Conservation (phyloP, 116 monocot genomes). For the Zostera marina region DNA sequence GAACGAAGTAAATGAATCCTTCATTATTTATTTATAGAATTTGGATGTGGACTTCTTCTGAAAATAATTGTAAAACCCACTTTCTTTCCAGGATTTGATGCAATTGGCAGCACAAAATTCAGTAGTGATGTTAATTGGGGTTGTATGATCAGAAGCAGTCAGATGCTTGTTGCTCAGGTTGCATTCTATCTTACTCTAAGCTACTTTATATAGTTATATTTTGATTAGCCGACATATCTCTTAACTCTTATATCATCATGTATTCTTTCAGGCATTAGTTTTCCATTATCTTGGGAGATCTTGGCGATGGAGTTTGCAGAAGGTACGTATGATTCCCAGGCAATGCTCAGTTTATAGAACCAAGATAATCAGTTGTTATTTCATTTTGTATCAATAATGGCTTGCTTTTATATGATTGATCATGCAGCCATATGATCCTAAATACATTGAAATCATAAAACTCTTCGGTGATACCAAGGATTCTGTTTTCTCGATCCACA, state of each 20-base stretch:
- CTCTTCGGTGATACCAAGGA: slow-evolving; percentile 68
- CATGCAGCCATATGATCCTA: slow-evolving; percentile 71
- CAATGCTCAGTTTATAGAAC: not conserved
- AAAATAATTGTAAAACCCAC: no score
- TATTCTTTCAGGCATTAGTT: slow-evolving; percentile 44
- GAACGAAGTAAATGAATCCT: slow-evolving; percentile 1
- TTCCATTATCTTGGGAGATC: slow-evolving; percentile 80
- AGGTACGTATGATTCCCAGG: slow-evolving; percentile 30
- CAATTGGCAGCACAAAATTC: slow-evolving; percentile 48
- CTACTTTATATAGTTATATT: slow-evolving; percentile 1
- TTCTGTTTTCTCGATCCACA: slow-evolving; percentile 71
- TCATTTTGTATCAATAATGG: not conserved
- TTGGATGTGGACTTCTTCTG: no score
- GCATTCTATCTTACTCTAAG: not conserved
- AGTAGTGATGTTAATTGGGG: slow-evolving; percentile 97
- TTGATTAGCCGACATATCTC: not conserved
- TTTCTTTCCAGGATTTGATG: slow-evolving; percentile 56
- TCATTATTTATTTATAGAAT: not conserved
- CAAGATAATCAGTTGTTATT: not conserved
- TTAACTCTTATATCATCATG: not conserved
- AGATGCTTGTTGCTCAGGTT: slow-evolving; percentile 99
- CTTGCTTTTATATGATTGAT: not conserved
- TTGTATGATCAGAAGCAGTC: slow-evolving; percentile 99
- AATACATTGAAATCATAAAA: slow-evolving; percentile 59
- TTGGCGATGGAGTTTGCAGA: slow-evolving; percentile 69